These are phyloP conservation scores for Globisporangium carolinianum DNA, from an alignment of 352 stramenopile species.

Conservation along the genomic window DNA sequence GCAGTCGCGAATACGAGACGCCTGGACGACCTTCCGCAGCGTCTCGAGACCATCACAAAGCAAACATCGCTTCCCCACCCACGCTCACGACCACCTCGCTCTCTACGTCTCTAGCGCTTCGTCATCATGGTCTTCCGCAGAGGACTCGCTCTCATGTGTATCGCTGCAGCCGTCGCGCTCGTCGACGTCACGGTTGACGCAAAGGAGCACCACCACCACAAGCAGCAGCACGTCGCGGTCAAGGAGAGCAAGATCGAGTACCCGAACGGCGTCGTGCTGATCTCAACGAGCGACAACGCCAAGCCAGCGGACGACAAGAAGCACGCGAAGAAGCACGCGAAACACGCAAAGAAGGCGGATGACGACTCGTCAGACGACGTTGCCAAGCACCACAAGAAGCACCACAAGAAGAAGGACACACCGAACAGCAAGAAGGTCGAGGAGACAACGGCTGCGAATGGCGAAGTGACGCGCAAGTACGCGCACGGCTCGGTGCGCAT, in stretches of 20 bases:
- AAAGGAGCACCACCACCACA: conserved; percentile 15
- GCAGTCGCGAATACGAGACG: neutral
- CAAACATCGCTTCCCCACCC: neutral
- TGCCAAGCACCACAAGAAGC: conserved; percentile 11
- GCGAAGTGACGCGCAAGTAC: conserved; percentile 45
- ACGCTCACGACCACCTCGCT: neutral
- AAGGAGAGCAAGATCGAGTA: conserved; percentile 26
- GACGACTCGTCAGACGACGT: conserved; percentile 14
- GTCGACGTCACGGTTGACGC: conserved; percentile 18
- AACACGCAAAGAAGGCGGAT: conserved; percentile 12
- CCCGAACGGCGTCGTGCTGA: conserved; percentile 25
- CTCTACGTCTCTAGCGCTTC: neutral
- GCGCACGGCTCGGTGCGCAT: conserved; percentile 44
- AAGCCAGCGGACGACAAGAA: conserved; percentile 14
- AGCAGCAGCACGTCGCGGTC: conserved; percentile 5
- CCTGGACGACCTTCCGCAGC: neutral
- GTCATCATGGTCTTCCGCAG: conserved; percentile 30
- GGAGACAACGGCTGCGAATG: conserved; percentile 11
- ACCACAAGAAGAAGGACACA: conserved; percentile 17
- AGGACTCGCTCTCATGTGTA: conserved; percentile 27
- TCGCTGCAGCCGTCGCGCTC: conserved; percentile 22
- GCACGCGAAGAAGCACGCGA: conserved; percentile 8
- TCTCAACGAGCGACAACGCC: conserved; percentile 12
- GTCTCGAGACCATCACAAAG: neutral
- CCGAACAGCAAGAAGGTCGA: conserved; percentile 14